Conservation (phyloP, 441 rosid species). For the Eugenia klotzschiana region DNA sequence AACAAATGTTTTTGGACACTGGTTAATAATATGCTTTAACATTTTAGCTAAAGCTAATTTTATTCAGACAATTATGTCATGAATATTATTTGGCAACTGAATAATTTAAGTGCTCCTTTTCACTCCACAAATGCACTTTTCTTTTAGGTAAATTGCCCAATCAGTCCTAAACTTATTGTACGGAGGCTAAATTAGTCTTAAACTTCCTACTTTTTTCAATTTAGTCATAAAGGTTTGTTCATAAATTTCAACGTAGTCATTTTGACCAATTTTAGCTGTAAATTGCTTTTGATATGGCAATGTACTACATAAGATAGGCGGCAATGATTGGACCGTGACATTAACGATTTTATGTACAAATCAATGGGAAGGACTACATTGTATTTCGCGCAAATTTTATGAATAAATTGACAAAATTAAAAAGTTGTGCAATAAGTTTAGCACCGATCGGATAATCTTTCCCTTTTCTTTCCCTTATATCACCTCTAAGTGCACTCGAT, state of each 20-base stretch:
- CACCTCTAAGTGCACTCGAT: background rate
- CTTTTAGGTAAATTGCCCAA: accelerated
- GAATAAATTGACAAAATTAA: background rate
- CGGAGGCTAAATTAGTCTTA: background rate
- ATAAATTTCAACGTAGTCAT: background rate
- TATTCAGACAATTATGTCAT: background rate
- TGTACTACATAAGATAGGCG: background rate
- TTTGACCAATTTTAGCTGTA: background rate
- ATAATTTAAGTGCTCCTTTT: background rate
- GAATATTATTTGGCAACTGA: background rate
- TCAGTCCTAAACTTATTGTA: background rate
- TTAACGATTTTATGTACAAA: background rate
- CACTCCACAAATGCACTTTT: background rate
- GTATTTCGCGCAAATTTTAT: background rate
- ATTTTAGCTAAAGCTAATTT: background rate
- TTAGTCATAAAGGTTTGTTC: accelerated
- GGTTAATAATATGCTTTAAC: background rate
- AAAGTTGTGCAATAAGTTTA: background rate
- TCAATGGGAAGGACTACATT: background rate
- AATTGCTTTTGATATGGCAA: background rate
- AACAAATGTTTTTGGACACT: background rate
- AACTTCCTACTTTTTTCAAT: background rate
- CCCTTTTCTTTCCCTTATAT: background rate
- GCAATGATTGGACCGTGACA: background rate
- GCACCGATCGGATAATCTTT: accelerated